phyloP scores from a whole-genome alignment of 2,329 filamentous ascomycete genomes.

The Cytospora leucostoma region DNA sequence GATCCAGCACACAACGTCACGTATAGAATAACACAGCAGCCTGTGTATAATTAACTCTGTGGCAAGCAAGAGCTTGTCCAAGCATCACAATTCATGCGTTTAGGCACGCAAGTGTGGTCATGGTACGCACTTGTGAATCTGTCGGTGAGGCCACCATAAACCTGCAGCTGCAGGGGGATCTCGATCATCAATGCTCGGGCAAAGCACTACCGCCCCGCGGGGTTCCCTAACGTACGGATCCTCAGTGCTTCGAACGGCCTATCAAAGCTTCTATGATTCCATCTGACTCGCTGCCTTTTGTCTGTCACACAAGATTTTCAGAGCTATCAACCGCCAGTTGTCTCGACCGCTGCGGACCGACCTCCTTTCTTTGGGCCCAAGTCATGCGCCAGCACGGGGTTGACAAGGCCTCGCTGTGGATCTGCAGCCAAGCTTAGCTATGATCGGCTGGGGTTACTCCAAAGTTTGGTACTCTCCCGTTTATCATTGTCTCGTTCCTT shows the following conservation, averaged over 20 bases:
- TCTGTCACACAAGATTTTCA: background rate
- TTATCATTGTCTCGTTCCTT: conserved; percentile 18
- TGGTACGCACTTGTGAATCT: background rate
- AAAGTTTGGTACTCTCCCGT: background rate
- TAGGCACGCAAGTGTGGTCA: background rate
- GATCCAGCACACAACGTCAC: conserved; percentile 1
- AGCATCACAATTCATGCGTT: background rate
- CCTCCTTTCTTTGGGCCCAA: background rate
- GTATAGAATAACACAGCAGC: background rate
- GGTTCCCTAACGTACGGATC: background rate
- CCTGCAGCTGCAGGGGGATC: background rate
- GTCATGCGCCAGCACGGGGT: conserved; percentile 8
- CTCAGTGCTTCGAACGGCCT: background rate
- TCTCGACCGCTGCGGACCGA: background rate
- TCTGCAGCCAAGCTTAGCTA: conserved; percentile 23
- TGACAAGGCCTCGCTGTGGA: conserved; percentile 10
- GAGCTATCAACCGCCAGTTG: background rate
- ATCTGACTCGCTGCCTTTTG: background rate
- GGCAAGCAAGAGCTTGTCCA: background rate
- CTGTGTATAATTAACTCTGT: background rate
- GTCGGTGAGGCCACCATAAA: background rate
- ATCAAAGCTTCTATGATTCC: background rate
- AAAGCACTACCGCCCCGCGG: background rate
- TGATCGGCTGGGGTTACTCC: conserved; percentile 10
- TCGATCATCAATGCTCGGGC: background rate